phyloP scores from a whole-genome alignment of 306 rosid genomes.

The Castanopsis chinensis region DNA sequence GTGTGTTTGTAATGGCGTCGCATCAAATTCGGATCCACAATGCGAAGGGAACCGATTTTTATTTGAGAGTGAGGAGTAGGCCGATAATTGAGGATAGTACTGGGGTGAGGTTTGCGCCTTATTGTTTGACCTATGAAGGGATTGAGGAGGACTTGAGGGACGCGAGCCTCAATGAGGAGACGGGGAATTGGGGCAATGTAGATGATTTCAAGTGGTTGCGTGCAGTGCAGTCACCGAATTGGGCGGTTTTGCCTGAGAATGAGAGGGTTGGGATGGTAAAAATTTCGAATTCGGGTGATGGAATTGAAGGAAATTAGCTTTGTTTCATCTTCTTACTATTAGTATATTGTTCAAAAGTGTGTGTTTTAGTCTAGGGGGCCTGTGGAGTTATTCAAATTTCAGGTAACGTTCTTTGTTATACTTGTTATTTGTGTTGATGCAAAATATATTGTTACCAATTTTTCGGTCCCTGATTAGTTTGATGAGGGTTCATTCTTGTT shows the following conservation, averaged over 20 bases:
- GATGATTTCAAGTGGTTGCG: constrained; percentile 88
- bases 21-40: constrained; percentile 89
- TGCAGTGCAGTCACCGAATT: constrained; percentile 75
- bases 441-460: constrained; percentile 9
- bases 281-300: constrained; percentile 21
- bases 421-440: constrained; percentile 3
- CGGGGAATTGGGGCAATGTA: constrained; percentile 79
- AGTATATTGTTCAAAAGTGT: constrained; percentile 16
- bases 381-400: constrained; percentile 7
- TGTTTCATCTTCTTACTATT: constrained; percentile 1
- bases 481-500: no score
- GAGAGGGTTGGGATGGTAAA: constrained; percentile 54
- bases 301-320: constrained; percentile 30
- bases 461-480: background rate
- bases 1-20: constrained; percentile 64
- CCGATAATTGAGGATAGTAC: constrained; percentile 75
- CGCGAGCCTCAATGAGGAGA: constrained; percentile 58
- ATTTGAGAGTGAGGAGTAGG: constrained; percentile 83
- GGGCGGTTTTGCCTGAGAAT: constrained; percentile 70
- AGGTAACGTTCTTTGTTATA: constrained; percentile 12
- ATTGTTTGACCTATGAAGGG: constrained; percentile 63
- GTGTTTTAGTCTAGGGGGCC: background rate
- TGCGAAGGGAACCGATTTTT: constrained; percentile 61
- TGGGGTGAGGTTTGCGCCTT: constrained; percentile 72
- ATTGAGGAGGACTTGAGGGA: constrained; percentile 63